Percentiles rank a stretch among this genome's conserved stretches.
These are phyloP conservation scores for Xanthoconium stramineum DNA, from an alignment of 768 basidiomycete species.

Conservation along the genomic window DNA sequence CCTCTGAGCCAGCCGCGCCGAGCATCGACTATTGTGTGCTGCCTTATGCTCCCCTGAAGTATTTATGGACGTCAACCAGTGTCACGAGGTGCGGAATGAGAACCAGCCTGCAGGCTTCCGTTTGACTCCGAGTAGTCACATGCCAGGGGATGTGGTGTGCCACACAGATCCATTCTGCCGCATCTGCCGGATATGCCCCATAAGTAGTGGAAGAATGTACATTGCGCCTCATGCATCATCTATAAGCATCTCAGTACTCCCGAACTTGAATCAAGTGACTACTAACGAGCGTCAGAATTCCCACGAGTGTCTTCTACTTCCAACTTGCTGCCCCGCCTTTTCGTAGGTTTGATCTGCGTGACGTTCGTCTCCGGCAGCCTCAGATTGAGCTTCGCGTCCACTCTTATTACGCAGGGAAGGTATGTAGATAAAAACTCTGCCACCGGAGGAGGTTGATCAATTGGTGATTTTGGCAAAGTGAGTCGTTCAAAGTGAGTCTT, in stretches of 20 bases:
- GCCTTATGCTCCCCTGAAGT: not conserved
- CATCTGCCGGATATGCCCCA: too few relatives aligned
- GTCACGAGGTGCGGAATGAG: not conserved
- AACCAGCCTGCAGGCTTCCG: too few relatives aligned
- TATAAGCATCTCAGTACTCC: too few relatives aligned
- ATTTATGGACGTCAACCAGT: not conserved
- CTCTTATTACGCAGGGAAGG: not conserved
- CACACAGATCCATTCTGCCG: too few relatives aligned
- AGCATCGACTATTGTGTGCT: not conserved
- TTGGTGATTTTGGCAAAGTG: conserved; percentile 8
- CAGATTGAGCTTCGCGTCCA: not conserved
- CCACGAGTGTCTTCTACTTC: not conserved
- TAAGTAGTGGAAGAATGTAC: too few relatives aligned
- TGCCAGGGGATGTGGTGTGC: too few relatives aligned
- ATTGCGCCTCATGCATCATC: too few relatives aligned
- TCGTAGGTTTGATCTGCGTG: not conserved
- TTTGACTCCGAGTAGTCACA: not conserved
- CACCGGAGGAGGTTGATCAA: conserved; percentile 3
- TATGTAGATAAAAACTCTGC: conserved; percentile 9
- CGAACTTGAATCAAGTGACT: too few relatives aligned
- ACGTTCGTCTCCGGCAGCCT: not conserved
- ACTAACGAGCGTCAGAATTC: not conserved
- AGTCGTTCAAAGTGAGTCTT: not conserved
- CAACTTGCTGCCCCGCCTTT: not conserved
- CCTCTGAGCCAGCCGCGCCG: not conserved